Evolutionary conservation across 257 asterid species (phyloP).

Genomic region (Nicotiana benthamiana): DNA sequence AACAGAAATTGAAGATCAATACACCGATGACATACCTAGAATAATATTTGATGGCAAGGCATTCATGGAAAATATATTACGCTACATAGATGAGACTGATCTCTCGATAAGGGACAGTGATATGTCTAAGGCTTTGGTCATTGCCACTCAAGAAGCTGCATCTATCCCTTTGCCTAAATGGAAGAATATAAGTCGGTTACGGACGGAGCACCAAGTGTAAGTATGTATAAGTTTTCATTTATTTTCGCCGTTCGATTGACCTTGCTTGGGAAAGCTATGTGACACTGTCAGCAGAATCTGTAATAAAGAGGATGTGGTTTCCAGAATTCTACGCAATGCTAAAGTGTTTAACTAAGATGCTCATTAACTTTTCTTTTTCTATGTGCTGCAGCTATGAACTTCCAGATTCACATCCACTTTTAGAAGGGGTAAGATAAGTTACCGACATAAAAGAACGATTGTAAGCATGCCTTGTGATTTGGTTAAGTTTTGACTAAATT

Average conservation of each 20-base stretch:
- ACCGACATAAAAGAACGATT: not conserved
- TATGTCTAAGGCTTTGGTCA: constrained; percentile 22
- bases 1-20: constrained; percentile 30
- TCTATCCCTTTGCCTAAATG: constrained; percentile 14
- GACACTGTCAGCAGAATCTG: not conserved
- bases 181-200: not conserved
- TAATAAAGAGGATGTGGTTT: not conserved
- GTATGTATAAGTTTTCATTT: constrained; percentile 1
- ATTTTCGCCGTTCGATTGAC: not conserved
- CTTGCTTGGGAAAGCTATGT: not conserved
- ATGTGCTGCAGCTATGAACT: constrained; percentile 20
- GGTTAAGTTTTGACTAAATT: not conserved
- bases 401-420: constrained; percentile 19
- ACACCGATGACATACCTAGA: constrained; percentile 19
- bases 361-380: not conserved
- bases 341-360: not conserved
- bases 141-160: constrained; percentile 7
- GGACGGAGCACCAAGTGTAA: constrained; percentile 35
- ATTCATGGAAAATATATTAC: not conserved
- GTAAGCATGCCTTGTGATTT: not conserved
- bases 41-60: constrained; percentile 17
- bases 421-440: constrained; percentile 18
- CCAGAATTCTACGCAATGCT: not conserved
- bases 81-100: not conserved
- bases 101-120: not conserved